These are phyloP conservation scores for Urostyla sp. DNA, from an alignment of 73 alveolate species.

Conservation along the genomic window DNA sequence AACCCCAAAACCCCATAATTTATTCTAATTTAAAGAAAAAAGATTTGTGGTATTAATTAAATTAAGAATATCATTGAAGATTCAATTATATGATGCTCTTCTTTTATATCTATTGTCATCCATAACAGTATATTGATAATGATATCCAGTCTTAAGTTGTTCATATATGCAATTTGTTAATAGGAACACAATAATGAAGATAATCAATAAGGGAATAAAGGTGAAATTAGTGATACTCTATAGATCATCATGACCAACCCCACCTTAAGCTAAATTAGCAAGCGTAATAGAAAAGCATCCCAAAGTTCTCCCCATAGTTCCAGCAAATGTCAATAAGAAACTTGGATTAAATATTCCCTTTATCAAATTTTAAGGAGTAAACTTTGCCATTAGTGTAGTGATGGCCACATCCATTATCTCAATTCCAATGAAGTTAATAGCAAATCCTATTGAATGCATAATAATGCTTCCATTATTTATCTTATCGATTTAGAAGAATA, in stretches of 20 bases:
- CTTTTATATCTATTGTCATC: slow-evolving; percentile 20
- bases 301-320: slow-evolving; percentile 36
- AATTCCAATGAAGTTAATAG: slow-evolving; percentile 32
- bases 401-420: slow-evolving; percentile 52
- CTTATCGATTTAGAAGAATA: slow-evolving; percentile 15
- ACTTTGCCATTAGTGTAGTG: slow-evolving; percentile 38
- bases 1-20: slow-evolving; percentile 1
- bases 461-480: slow-evolving; percentile 11
- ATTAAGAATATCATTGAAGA: background rate
- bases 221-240: slow-evolving; percentile 7
- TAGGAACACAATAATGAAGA: slow-evolving; percentile 7
- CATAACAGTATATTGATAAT: background rate
- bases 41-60: background rate
- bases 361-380: slow-evolving; percentile 18
- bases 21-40: background rate
- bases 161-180: slow-evolving; percentile 28
- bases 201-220: background rate
- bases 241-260: background rate
- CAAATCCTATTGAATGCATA: slow-evolving; percentile 13
- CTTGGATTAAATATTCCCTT: slow-evolving; percentile 37
- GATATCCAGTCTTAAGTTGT: background rate
- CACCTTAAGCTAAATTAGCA: slow-evolving; percentile 1
- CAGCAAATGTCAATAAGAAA: slow-evolving; percentile 39
- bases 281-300: slow-evolving; percentile 40
- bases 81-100: background rate